Evolutionary conservation across 495 filamentous ascomycete genomes (phyloP).

Genomic region (Rhizodiscina lignyota): DNA sequence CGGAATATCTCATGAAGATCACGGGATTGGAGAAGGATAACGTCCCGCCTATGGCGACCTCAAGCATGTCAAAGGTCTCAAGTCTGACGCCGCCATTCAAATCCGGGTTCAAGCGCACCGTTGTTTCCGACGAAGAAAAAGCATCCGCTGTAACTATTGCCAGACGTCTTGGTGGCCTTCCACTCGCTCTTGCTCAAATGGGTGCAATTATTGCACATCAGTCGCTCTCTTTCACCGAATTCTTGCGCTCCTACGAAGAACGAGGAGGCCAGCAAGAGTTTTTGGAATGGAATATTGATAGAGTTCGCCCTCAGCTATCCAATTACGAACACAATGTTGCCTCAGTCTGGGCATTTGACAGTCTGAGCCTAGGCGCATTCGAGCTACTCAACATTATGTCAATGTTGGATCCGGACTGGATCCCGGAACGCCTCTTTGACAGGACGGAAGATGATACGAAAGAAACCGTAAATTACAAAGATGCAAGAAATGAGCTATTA

Average conservation of each 20-base stretch:
- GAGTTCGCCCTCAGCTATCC: not conserved
- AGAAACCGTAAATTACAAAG: slow-evolving; percentile 2
- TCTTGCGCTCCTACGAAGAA: slow-evolving; percentile 1
- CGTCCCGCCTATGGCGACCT: not conserved
- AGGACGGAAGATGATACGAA: slow-evolving; percentile 1
- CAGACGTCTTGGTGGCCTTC: too few species aligned
- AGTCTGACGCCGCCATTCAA: too few species aligned
- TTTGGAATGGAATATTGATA: slow-evolving; percentile 3
- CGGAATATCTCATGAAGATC: not conserved
- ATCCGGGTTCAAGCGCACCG: not conserved
- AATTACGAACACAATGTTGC: slow-evolving; percentile 1
- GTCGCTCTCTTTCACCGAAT: slow-evolving; percentile 3
- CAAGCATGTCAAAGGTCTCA: not conserved
- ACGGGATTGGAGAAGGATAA: not conserved
- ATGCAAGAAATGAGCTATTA: slow-evolving; percentile 8
- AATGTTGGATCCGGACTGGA: slow-evolving; percentile 13
- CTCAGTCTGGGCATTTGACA: slow-evolving; percentile 3
- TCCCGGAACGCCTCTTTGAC: slow-evolving; percentile 8
- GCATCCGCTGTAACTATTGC: too few species aligned
- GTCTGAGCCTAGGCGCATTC: not conserved
- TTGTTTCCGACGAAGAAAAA: slow-evolving; percentile 1
- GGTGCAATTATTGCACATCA: not conserved
- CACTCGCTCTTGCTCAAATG: slow-evolving; percentile 5
- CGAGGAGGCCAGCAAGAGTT: slow-evolving; percentile 1
- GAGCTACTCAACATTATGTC: slow-evolving; percentile 9